Percentiles rank a stretch among this genome's conserved stretches.
These are phyloP conservation scores for Crithidia acanthocephali DNA, from an alignment of 208 protist species.

Conservation along the genomic window DNA sequence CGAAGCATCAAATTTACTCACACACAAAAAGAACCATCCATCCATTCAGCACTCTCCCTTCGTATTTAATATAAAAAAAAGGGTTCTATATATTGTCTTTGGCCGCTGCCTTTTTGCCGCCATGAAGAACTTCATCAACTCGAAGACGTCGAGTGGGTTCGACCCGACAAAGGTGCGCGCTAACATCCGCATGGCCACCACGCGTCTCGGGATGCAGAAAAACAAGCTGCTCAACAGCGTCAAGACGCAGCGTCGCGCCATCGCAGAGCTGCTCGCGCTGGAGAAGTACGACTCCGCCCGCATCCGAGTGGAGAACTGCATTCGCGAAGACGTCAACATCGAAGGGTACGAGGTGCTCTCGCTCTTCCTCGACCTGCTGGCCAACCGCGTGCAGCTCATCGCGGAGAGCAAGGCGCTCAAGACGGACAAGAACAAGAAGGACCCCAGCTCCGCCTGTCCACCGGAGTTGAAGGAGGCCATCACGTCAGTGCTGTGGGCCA, in stretches of 20 bases:
- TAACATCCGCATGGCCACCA: constrained; percentile 83
- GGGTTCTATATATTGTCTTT: no score
- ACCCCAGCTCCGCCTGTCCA: constrained; percentile 61
- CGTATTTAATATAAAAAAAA: no score
- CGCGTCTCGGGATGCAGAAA: constrained; percentile 86
- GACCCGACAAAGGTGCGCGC: constrained; percentile 77
- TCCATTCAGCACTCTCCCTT: no score
- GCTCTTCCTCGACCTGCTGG: constrained; percentile 86
- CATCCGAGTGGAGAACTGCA: constrained; percentile 86
- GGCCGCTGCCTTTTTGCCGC: no score
- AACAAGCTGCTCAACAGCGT: constrained; percentile 91
- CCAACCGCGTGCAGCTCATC: constrained; percentile 84
- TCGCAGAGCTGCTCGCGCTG: constrained; percentile 85
- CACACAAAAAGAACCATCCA: no score
- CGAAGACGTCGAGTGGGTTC: constrained; percentile 46
- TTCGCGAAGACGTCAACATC: constrained; percentile 90
- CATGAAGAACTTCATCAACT: constrained; percentile 56
- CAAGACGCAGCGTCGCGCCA: constrained; percentile 80
- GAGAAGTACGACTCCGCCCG: constrained; percentile 93
- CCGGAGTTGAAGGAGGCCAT: constrained; percentile 92
- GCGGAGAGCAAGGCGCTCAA: constrained; percentile 63
- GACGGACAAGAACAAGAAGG: constrained; percentile 47
- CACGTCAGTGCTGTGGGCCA: constrained; percentile 86
- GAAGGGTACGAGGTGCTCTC: constrained; percentile 87
- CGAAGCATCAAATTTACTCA: no score